These are phyloP conservation scores for Debaryomycetaceae sp. DNA, from an alignment of 1,139 yeast genomes.

Conservation along the genomic window DNA sequence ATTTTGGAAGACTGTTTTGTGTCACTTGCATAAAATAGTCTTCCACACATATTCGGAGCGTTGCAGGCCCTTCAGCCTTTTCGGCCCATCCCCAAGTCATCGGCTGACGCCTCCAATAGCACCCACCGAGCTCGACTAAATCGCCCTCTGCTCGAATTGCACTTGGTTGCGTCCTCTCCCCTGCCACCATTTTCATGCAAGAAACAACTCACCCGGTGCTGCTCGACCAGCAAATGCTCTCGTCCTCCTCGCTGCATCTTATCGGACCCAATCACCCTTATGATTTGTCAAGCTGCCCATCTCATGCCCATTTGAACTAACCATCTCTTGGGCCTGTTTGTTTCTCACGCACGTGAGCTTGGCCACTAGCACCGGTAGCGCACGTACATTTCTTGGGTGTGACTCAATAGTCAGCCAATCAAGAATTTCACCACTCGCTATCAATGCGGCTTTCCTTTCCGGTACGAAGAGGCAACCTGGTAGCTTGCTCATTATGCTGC, in stretches of 20 bases:
- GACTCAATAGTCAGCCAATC: conserved; percentile 1
- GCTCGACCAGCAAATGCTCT: too few species aligned
- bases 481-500: too few species aligned
- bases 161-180: too few species aligned
- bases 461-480: not conserved
- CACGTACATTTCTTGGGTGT: not conserved
- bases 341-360: not conserved
- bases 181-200: too few species aligned
- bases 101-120: too few species aligned
- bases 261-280: not conserved
- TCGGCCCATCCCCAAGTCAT: too few species aligned
- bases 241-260: not conserved
- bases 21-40: not conserved
- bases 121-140: too few species aligned
- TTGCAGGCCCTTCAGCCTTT: not conserved
- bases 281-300: not conserved
- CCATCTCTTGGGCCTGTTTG: too few species aligned
- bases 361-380: not conserved
- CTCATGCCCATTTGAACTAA: not conserved
- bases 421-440: not conserved
- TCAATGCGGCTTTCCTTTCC: not conserved
- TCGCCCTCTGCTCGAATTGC: too few species aligned
- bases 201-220: too few species aligned
- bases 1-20: not conserved
- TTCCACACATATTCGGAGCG: not conserved